Conservation (phyloP, 257 asterid genomes). For the Sherardia arvensis region DNA sequence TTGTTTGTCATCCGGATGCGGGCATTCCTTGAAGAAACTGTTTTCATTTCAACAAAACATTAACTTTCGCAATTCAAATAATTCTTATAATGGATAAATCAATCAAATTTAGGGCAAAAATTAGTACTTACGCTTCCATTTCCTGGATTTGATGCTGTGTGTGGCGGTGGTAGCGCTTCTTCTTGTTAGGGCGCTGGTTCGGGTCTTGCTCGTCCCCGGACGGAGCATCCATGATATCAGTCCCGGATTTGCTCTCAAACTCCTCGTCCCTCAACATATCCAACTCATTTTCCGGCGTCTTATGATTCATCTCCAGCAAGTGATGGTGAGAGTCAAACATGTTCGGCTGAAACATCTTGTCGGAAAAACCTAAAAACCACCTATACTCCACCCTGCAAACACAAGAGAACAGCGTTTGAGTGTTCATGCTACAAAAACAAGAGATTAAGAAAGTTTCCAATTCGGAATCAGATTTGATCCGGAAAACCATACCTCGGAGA, state of each 20-base stretch:
- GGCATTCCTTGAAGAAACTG: slow-evolving; percentile 59
- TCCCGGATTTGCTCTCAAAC: slow-evolving; percentile 52
- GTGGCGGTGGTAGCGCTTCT: slow-evolving; percentile 75
- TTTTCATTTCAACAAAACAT: not conserved
- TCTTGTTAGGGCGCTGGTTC: slow-evolving; percentile 43
- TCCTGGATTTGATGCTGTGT: slow-evolving; percentile 70
- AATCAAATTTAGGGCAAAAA: not conserved
- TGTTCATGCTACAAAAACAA: not conserved
- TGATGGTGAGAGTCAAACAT: slow-evolving; percentile 56
- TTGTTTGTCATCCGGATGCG: slow-evolving; percentile 93
- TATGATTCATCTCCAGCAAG: slow-evolving; percentile 48
- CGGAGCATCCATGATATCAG: slow-evolving; percentile 57
- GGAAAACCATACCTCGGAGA: not conserved
- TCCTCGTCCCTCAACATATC: slow-evolving; percentile 59
- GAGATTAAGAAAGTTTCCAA: not conserved
- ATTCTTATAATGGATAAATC: not conserved
- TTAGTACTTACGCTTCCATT: slow-evolving; percentile 67
- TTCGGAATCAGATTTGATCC: not conserved
- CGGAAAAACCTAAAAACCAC: not conserved
- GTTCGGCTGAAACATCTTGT: slow-evolving; percentile 58
- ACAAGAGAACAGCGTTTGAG: not conserved
- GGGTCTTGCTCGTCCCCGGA: slow-evolving; percentile 74
- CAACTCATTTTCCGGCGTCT: slow-evolving; percentile 44
- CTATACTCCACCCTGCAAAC: slow-evolving; percentile 4
- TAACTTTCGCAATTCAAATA: not conserved